A percentile compares a stretch with the other conserved stretches of the same genome.
phyloP scores from a whole-genome alignment of 75 land plant species.

The Cunninghamia lanceolata region DNA sequence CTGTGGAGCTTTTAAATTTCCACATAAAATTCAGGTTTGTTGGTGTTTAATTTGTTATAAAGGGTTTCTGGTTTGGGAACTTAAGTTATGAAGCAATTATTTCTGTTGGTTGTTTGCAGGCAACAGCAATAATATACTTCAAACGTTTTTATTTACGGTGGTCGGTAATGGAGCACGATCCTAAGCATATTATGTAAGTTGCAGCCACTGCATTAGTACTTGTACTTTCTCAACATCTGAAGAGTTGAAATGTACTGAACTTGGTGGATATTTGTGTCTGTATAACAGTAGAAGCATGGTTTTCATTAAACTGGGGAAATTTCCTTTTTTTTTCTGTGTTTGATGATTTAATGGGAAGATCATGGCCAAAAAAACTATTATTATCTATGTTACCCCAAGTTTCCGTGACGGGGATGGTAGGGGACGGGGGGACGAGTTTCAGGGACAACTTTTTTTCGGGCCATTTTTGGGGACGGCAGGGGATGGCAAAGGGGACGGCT shows the following conservation, averaged over 20 bases:
- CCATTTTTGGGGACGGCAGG: no score
- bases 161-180: slow-evolving; percentile 99
- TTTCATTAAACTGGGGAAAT: background rate
- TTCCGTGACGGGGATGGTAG: no score
- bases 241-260: background rate
- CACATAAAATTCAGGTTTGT: slow-evolving; percentile 92
- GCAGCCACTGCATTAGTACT: background rate
- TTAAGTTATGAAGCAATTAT: background rate
- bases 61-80: background rate
- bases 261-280: background rate
- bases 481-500: no score
- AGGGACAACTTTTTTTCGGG: no score
- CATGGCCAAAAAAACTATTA: background rate
- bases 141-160: slow-evolving; percentile 89
- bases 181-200: slow-evolving; percentile 88
- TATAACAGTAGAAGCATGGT: background rate
- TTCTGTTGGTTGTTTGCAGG: slow-evolving; percentile 46
- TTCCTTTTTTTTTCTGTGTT: background rate
- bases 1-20: slow-evolving; percentile 84
- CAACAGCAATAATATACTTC: slow-evolving; percentile 87
- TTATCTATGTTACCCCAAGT: no score
- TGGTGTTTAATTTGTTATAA: background rate
- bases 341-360: background rate
- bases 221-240: background rate
- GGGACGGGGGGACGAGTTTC: no score